Percentiles rank a stretch among this genome's conserved stretches.
Evolutionary conservation across 2,329 filamentous ascomycete species (phyloP).

Genomic region (Penicillium decumbens): DNA sequence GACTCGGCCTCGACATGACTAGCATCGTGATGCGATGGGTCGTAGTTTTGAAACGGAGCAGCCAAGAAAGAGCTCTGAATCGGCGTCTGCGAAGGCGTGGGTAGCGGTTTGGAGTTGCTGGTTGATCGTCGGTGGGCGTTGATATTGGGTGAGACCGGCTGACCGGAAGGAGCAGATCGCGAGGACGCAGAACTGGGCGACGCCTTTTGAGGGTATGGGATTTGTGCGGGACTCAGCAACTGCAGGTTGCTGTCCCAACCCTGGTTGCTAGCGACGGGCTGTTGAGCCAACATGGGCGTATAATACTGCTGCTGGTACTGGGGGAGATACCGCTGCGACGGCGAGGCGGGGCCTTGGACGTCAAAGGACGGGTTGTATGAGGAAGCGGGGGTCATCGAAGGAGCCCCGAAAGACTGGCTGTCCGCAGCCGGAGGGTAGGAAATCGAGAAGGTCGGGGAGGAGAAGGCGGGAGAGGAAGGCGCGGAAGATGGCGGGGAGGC

Average conservation of each 20-base stretch:
- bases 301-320: constrained; percentile 32
- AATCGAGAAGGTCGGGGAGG: constrained; percentile 30
- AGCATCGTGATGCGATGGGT: constrained; percentile 40
- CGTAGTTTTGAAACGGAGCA: constrained; percentile 45
- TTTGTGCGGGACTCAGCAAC: constrained; percentile 33
- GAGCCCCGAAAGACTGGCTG: constrained; percentile 32
- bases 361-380: constrained; percentile 39
- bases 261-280: constrained; percentile 32
- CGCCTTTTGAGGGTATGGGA: constrained; percentile 37
- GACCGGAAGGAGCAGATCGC: constrained; percentile 34
- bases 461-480: constrained; percentile 32
- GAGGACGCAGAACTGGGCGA: constrained; percentile 45
- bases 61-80: constrained; percentile 49
- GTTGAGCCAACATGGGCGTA: constrained; percentile 41
- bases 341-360: constrained; percentile 31
- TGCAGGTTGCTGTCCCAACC: constrained; percentile 36
- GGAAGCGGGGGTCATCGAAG: constrained; percentile 39
- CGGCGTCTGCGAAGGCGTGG: constrained; percentile 53
- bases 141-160: constrained; percentile 15
- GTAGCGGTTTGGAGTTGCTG: constrained; percentile 49
- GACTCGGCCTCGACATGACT: constrained; percentile 49
- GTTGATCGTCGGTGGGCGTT: constrained; percentile 35
- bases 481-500: constrained; percentile 37
- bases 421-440: constrained; percentile 24
- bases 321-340: constrained; percentile 30